These are phyloP conservation scores for Sclerotinia spermophila DNA, from an alignment of 2,329 filamentous ascomycete species.

Conservation along the genomic window DNA sequence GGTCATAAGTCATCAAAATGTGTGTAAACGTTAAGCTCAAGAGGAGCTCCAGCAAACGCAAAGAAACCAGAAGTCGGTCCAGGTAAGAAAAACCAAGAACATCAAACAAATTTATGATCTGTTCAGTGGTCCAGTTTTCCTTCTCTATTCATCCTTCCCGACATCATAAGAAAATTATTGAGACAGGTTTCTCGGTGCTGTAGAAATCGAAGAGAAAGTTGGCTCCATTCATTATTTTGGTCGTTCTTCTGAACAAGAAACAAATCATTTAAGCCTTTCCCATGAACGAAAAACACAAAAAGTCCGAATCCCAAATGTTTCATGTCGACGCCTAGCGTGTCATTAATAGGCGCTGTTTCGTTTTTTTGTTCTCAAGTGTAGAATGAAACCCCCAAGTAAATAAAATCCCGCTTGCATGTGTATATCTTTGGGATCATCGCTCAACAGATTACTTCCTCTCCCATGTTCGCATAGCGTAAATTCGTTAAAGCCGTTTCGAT, in stretches of 20 bases:
- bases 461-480: conserved; percentile 28
- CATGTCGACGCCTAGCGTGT: conserved; percentile 30
- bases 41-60: neutral
- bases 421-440: conserved; percentile 35
- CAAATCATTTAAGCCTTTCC: conserved; percentile 20
- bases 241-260: conserved; percentile 16
- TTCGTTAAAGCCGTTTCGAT: conserved; percentile 27
- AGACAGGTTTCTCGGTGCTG: conserved; percentile 12
- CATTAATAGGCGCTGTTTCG: conserved; percentile 34
- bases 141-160: conserved; percentile 15
- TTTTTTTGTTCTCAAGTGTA: conserved; percentile 13
- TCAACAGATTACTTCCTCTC: conserved; percentile 27
- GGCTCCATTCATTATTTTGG: conserved; percentile 14
- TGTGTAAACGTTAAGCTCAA: neutral
- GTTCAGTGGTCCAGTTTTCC: conserved; percentile 13
- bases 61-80: conserved; percentile 1
- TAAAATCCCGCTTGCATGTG: conserved; percentile 27
- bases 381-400: conserved; percentile 16
- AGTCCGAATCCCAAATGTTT: conserved; percentile 11
- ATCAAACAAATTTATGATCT: conserved; percentile 5
- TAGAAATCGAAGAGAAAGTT: conserved; percentile 3
- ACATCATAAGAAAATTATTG: conserved; percentile 12
- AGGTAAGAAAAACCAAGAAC: neutral
- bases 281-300: conserved; percentile 14
- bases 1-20: conserved; percentile 19